Evolutionary conservation across 1,284 basidiomycete genomes (phyloP).

Genomic region (Puccinia sorghi): DNA sequence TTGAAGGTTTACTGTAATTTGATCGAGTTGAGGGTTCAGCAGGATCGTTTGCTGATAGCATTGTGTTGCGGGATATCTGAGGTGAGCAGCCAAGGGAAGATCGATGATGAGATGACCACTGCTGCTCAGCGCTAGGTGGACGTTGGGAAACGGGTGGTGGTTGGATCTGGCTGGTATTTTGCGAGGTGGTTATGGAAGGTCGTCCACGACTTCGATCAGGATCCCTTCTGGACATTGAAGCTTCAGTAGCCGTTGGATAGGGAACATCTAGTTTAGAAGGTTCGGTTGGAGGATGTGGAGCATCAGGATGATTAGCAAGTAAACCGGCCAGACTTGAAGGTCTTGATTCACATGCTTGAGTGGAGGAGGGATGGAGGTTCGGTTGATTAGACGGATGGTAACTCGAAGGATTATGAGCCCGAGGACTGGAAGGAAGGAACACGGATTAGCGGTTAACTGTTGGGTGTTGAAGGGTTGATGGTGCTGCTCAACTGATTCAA

Average conservation of each 20-base stretch:
- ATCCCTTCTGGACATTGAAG: conserved; percentile 8
- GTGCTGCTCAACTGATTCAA: conserved; percentile 11
- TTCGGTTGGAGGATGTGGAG: background rate
- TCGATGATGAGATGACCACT: conserved; percentile 8
- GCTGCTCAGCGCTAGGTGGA: background rate
- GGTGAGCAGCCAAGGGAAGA: conserved; percentile 7
- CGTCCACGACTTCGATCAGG: background rate
- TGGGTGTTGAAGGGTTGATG: no score
- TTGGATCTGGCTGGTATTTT: background rate
- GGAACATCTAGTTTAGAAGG: background rate
- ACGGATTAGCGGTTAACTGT: background rate
- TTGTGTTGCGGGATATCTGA: conserved; percentile 19
- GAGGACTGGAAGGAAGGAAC: background rate
- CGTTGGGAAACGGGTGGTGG: conserved; percentile 11
- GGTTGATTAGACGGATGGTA: background rate
- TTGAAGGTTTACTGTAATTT: conserved; percentile 11
- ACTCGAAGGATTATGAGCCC: background rate
- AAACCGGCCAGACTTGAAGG: conserved; percentile 12
- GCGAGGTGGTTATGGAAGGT: conserved; percentile 21
- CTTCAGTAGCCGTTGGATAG: background rate
- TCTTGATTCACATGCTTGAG: conserved; percentile 2
- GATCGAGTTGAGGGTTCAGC: background rate
- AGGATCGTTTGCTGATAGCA: conserved; percentile 15
- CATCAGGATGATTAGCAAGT: background rate
- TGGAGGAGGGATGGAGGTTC: background rate